Base-by-base conservation (phyloP, 2,329 filamentous ascomycete genomes). In the Trichoderma lentiforme region DNA sequence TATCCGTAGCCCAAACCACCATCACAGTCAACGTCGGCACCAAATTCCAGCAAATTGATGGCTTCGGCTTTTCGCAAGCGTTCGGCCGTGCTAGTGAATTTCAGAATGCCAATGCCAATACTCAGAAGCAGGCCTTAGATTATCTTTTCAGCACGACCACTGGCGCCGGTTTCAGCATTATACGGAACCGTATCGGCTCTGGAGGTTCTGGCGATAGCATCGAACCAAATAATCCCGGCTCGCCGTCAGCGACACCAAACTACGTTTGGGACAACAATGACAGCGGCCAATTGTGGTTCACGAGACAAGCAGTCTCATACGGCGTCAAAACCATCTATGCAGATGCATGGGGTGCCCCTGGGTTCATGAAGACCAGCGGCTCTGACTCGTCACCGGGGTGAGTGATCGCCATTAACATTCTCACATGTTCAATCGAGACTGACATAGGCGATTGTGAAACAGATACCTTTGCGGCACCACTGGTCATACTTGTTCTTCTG, bases 31-130 rank as follows among this genome's bases (percentile, higher is more conserved):
- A 68, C 24, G 51, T 68, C 3, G 47, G 47, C 32, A 68, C 53
- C 7, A 68, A 18, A 18, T 68, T 32, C 58, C 65, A 68, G 26
- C 65, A 68, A 8, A 58, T 68, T 39, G 65, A 58, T 21, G 65
- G 65, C 53, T 68, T 68, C 34, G 65, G 65, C 32, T 68, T 68
- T 47, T 68, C 65, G 34, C 65, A 68, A 21, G 65, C 65, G 14
- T 68, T 68, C 36, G 65, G 65, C 7, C 34, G 65, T 14, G 65
- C 65, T 8, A 68, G 34, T 9, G 43, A 68, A 24, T 68, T 68
- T 4, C 65, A 68, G 36, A 68, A 30, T 24, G 65, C 65, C 65
- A 68, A 68, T 58, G 34, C 65, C 8, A 68, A 18, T 36, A 43
- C 65, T 8, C 65, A 68, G 12, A 68, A 68, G 6, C 65, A 68